phyloP scores from a whole-genome alignment of 768 basidiomycete genomes.

The Lactarius trivialis region DNA sequence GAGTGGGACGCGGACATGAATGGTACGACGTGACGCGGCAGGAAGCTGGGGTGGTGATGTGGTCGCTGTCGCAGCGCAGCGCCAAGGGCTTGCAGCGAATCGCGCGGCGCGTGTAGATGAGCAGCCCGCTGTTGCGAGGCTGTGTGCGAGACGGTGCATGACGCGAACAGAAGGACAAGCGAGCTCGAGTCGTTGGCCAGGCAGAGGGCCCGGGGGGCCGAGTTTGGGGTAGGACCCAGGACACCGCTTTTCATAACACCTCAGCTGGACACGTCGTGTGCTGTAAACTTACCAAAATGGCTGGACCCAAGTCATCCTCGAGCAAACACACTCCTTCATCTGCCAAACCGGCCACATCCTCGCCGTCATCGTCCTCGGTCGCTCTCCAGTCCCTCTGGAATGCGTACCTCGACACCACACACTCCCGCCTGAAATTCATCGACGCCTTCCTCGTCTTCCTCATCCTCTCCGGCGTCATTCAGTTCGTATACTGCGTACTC shows the following conservation, averaged over 20 bases:
- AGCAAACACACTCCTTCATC: slow-evolving; percentile 23
- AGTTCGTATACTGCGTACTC: slow-evolving; percentile 88
- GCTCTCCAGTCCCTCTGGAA: slow-evolving; percentile 58
- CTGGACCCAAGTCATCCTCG: slow-evolving; percentile 32
- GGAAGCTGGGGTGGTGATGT: neutral
- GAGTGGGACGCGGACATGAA: slow-evolving; percentile 49
- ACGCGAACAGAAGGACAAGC: neutral
- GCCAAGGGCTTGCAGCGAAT: neutral
- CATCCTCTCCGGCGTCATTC: slow-evolving; percentile 81
- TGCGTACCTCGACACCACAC: slow-evolving; percentile 71
- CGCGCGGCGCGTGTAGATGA: neutral
- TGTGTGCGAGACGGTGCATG: slow-evolving; percentile 16
- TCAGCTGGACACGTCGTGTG: neutral
- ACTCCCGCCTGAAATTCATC: slow-evolving; percentile 85
- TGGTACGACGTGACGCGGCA: slow-evolving; percentile 27
- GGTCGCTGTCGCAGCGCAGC: neutral
- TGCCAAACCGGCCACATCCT: slow-evolving; percentile 1
- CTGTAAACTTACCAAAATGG: slow-evolving; percentile 28
- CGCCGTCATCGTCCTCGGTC: slow-evolving; percentile 13
- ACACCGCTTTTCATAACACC: neutral
- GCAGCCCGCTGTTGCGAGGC: neutral
- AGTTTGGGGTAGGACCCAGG: neutral
- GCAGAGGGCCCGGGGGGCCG: neutral
- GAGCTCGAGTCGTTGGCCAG: neutral
- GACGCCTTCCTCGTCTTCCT: slow-evolving; percentile 91